Conservation (phyloP, 257 asterid genomes). For the Gynochthodes officinalis region DNA sequence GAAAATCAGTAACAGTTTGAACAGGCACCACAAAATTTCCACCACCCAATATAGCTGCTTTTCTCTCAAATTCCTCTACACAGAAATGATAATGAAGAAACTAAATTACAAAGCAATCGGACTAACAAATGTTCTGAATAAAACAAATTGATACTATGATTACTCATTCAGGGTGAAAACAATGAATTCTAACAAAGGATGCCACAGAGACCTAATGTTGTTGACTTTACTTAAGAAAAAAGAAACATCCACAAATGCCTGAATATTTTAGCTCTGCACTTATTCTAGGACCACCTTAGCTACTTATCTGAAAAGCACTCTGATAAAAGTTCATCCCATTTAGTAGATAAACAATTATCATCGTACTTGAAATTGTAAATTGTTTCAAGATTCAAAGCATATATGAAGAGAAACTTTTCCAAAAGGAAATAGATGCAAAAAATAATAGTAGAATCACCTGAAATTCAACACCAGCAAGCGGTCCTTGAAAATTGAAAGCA, state of each 20-base stretch:
- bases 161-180: background rate
- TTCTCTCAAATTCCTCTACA: slow-evolving; percentile 65
- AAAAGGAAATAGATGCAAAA: background rate
- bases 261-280: background rate
- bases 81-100: slow-evolving; percentile 8
- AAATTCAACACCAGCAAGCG: slow-evolving; percentile 90
- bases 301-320: background rate
- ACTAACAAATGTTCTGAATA: background rate
- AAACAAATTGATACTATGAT: background rate
- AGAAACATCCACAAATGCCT: background rate
- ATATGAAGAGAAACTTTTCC: background rate
- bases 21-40: slow-evolving; percentile 89
- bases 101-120: background rate
- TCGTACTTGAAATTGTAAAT: background rate
- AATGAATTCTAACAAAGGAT: background rate
- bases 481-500: slow-evolving; percentile 57
- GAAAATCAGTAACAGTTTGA: slow-evolving; percentile 74
- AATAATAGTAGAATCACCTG: slow-evolving; percentile 48
- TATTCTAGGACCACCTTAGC: background rate
- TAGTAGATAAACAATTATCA: background rate
- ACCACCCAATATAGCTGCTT: slow-evolving; percentile 92
- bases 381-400: background rate
- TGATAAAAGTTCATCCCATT: background rate
- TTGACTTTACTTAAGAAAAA: background rate
- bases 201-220: background rate